phyloP scores from a whole-genome alignment of 331 rosid genomes.

The Telfairia occidentalis region DNA sequence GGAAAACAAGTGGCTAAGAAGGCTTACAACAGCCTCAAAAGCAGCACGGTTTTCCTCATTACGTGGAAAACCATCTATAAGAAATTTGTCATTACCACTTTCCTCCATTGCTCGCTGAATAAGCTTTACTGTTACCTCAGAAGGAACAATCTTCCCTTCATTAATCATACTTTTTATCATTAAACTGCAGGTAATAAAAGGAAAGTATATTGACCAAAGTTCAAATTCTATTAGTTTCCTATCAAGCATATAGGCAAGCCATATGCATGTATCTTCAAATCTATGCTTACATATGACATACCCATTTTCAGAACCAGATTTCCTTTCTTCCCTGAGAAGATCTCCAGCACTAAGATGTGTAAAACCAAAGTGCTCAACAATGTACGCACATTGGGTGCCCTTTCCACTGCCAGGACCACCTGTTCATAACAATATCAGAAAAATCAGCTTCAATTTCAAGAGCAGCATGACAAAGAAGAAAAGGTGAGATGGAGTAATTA shows the following conservation, averaged over 20 bases:
- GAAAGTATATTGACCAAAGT: background rate
- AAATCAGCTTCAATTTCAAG: background rate
- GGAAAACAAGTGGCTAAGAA: slow-evolving; percentile 12
- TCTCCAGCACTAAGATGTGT: slow-evolving; percentile 22
- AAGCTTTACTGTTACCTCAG: slow-evolving; percentile 16
- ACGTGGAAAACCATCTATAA: slow-evolving; percentile 17
- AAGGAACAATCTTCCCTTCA: slow-evolving; percentile 20
- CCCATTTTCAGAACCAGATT: slow-evolving; percentile 17
- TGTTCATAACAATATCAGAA: background rate
- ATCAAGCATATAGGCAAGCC: background rate
- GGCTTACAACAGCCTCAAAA: slow-evolving; percentile 18
- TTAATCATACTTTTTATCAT: slow-evolving; percentile 11
- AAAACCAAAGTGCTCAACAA: slow-evolving; percentile 19
- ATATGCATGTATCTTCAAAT: background rate
- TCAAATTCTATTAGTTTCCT: background rate
- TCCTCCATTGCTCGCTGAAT: slow-evolving; percentile 18
- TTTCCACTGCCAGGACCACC: slow-evolving; percentile 20
- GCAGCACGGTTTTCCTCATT: slow-evolving; percentile 20
- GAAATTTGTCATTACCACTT: slow-evolving; percentile 20
- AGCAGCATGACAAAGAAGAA: background rate
- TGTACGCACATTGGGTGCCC: slow-evolving; percentile 16
- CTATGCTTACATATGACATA: slow-evolving; percentile 3
- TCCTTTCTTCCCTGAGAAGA: slow-evolving; percentile 16
- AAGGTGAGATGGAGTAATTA: background rate
- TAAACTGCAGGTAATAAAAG: slow-evolving; percentile 5